Evolutionary conservation across 441 rosid genomes (phyloP), one percentile per base, ranked within the genome.

Genomic region (Erodium chrysanthum): DNA sequence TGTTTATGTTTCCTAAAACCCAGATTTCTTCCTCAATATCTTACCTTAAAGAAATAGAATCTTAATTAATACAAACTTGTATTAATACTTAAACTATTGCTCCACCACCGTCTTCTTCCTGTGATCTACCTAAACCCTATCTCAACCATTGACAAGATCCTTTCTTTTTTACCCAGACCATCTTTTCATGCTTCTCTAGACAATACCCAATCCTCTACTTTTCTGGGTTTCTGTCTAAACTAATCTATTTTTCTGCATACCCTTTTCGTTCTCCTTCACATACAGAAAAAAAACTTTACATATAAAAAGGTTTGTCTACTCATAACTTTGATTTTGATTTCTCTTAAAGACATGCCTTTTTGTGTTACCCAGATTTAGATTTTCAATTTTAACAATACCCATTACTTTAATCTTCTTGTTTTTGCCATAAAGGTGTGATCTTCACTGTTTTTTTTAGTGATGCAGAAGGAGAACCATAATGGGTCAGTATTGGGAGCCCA

Each of bases 71-170:
- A 54, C 60, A 54, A 18, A 54, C 25, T 54, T 54, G 60, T 54
- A 54, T 54, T 18, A 18, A 54, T 54, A 20, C 22, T 54, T 54
- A 18, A 54, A 54, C 17, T 54, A 20, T 54, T 29, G 2, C 60
- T 54, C 23, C 25, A 6, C 23, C 25, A 6, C 76, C 74, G 62
- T 74, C 48, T 70, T 81, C 80, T 86, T 83, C 82, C 40, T 52
- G 80, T 76, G 84, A 78, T 66, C 76, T 70, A 86, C 84, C 88
- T 81, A 86, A 82, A 81, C 71, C 76, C 83, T 73, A 75, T 78
- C 77, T 70, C 23, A 78, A 79, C 80, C 20, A 70, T 68, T 46
- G 72, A 50, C 68, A 1, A 73, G 56, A 65, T 29, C 25, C 29
- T 70, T 31, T 48, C 58, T 64, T 29, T 25, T 9, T 66, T 6